Conservation (phyloP, 441 rosid species). For the Arabidopsis lyrata region DNA sequence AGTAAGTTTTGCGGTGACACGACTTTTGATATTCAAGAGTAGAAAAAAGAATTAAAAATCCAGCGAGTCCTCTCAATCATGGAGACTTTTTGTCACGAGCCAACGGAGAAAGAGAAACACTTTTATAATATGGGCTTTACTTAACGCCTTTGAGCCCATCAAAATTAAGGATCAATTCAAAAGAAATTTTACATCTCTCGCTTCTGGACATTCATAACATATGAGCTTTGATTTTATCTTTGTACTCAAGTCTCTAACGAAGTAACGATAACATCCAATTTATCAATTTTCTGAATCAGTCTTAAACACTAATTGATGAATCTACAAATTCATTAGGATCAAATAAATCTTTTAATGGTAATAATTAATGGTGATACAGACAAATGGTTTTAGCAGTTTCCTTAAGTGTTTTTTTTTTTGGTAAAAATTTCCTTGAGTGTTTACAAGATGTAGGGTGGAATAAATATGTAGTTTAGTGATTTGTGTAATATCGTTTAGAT, state of each 20-base stretch:
- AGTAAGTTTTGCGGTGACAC: constrained; percentile 20
- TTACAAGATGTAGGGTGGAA: too few relatives aligned
- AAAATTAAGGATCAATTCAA: background rate
- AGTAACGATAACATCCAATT: background rate
- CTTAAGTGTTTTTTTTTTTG: too few relatives aligned
- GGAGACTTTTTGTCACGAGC: constrained; percentile 13
- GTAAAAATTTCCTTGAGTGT: too few relatives aligned
- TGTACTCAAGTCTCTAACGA: background rate
- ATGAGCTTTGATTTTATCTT: background rate
- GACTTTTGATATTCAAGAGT: constrained; percentile 15
- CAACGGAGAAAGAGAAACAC: constrained; percentile 19
- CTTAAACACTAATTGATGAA: background rate
- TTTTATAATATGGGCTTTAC: constrained; percentile 22
- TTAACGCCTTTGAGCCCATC: constrained; percentile 14
- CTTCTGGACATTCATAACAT: background rate
- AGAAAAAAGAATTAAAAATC: background rate
- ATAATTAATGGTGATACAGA: too few relatives aligned
- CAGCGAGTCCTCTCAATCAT: constrained; percentile 10
- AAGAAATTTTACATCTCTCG: too few relatives aligned
- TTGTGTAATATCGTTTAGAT: too few relatives aligned
- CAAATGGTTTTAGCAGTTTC: too few relatives aligned
- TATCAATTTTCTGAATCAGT: background rate
- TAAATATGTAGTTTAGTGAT: too few relatives aligned
- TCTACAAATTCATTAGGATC: background rate
- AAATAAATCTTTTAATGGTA: background rate